A percentile compares a stretch with the other conserved stretches of the same genome.
Conservation (phyloP, 2,329 filamentous ascomycete species). For the Colletotrichum sp. region DNA sequence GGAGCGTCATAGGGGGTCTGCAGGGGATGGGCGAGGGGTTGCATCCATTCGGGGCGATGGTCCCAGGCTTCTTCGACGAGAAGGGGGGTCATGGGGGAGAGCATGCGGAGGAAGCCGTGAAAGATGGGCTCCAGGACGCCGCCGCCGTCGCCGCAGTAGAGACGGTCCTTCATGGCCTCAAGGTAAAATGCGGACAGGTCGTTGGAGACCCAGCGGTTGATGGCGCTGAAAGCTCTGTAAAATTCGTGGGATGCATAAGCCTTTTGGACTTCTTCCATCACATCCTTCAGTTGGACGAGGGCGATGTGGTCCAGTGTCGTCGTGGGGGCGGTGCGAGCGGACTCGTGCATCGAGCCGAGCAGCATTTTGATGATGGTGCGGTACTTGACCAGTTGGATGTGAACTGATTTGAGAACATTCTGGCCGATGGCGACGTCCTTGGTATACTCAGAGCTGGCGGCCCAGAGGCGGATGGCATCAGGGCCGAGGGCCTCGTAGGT, state of each 20-base stretch:
- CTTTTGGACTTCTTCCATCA: slow-evolving; percentile 67
- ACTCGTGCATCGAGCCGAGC: slow-evolving; percentile 73
- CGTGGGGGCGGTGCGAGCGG: slow-evolving; percentile 54
- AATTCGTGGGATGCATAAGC: slow-evolving; percentile 80
- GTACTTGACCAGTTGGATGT: slow-evolving; percentile 82
- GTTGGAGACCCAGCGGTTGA: slow-evolving; percentile 82
- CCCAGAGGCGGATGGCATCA: slow-evolving; percentile 90
- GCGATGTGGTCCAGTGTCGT: slow-evolving; percentile 76
- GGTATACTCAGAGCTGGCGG: slow-evolving; percentile 89
- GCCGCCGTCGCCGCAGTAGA: slow-evolving; percentile 81
- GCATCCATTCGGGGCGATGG: slow-evolving; percentile 71
- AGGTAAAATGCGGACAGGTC: slow-evolving; percentile 95
- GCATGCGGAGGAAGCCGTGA: slow-evolving; percentile 75
- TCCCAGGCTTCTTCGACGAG: slow-evolving; percentile 91
- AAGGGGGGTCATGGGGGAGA: slow-evolving; percentile 81
- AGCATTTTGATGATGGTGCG: slow-evolving; percentile 91
- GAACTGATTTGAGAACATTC: slow-evolving; percentile 76
- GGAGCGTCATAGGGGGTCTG: slow-evolving; percentile 52
- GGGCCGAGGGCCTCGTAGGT: slow-evolving; percentile 77
- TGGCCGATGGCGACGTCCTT: slow-evolving; percentile 84
- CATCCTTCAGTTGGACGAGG: slow-evolving; percentile 72
- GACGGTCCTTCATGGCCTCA: slow-evolving; percentile 86
- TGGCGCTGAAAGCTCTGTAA: slow-evolving; percentile 72
- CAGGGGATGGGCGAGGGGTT: slow-evolving; percentile 40
- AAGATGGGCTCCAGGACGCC: slow-evolving; percentile 73